Percentiles rank a stretch among this genome's conserved stretches.
phyloP scores from a whole-genome alignment of 768 basidiomycete species.

The Suillus cothurnatus region DNA sequence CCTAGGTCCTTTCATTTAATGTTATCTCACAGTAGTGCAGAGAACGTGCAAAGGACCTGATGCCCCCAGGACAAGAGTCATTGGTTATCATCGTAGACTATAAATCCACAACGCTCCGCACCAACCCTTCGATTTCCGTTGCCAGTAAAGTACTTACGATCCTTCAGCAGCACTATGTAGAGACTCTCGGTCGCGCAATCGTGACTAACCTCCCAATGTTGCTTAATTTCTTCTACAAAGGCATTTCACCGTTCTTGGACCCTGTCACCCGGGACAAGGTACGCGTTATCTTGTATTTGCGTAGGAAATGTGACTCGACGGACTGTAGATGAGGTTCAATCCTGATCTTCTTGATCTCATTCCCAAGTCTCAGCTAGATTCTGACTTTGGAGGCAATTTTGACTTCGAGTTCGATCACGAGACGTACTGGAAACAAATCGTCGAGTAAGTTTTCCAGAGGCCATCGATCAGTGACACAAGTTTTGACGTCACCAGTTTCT shows the following conservation, averaged over 20 bases:
- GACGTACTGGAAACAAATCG: slow-evolving; percentile 79
- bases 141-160: slow-evolving; percentile 79
- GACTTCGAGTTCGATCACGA: slow-evolving; percentile 73
- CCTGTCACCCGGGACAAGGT: slow-evolving; percentile 90
- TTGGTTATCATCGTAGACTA: slow-evolving; percentile 87
- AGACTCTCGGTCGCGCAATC: slow-evolving; percentile 82
- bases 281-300: slow-evolving; percentile 10
- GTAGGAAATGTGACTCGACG: not conserved
- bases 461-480: not conserved
- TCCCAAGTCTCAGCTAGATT: slow-evolving; percentile 73
- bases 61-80: slow-evolving; percentile 84
- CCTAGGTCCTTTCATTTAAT: not conserved
- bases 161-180: slow-evolving; percentile 87
- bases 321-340: slow-evolving; percentile 82
- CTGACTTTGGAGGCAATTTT: slow-evolving; percentile 80
- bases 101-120: slow-evolving; percentile 76
- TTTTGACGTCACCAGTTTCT: slow-evolving; percentile 42
- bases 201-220: slow-evolving; percentile 81
- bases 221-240: slow-evolving; percentile 78
- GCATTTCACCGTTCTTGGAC: slow-evolving; percentile 84
- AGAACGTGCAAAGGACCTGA: slow-evolving; percentile 87
- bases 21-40: slow-evolving; percentile 38
- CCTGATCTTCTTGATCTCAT: slow-evolving; percentile 78
- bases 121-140: slow-evolving; percentile 81
- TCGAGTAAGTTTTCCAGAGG: slow-evolving; percentile 48